Evolutionary conservation across 2,329 filamentous ascomycete species (phyloP).

Genomic region (Aspergillus quadricinctus): DNA sequence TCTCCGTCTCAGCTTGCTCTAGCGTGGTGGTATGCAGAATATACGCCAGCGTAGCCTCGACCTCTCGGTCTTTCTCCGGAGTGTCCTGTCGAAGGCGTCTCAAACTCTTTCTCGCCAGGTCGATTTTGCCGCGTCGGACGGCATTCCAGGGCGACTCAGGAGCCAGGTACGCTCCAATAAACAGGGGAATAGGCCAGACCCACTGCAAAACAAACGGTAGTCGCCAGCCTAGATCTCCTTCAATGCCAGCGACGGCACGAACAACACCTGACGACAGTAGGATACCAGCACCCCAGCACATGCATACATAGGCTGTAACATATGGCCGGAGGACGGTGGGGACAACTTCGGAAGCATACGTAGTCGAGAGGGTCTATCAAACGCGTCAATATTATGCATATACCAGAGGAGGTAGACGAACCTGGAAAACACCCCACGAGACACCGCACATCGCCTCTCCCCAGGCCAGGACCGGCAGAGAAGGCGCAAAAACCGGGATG

Average conservation of each 20-base stretch:
- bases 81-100: constrained; percentile 2
- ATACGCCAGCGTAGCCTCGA: constrained; percentile 71
- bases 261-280: constrained; percentile 23
- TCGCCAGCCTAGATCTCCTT: constrained; percentile 15
- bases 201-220: constrained; percentile 16
- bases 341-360: constrained; percentile 28
- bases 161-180: constrained; percentile 25
- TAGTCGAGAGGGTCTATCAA: constrained; percentile 7
- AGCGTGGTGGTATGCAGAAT: constrained; percentile 80
- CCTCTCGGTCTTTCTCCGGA: constrained; percentile 2
- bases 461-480: constrained; percentile 2
- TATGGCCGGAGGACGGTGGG: constrained; percentile 28
- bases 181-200: constrained; percentile 18
- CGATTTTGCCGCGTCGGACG: constrained; percentile 5
- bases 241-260: constrained; percentile 13
- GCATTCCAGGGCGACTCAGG: constrained; percentile 33
- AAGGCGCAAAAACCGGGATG: constrained; percentile 11
- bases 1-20: constrained; percentile 66
- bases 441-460: constrained; percentile 9
- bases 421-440: constrained; percentile 11
- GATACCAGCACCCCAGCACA: constrained; percentile 26
- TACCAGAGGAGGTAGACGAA: not conserved
- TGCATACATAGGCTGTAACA: constrained; percentile 22
- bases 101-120: not conserved
- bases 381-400: not conserved